phyloP scores from a whole-genome alignment of 2,329 filamentous ascomycete genomes.

The Penicillium sp. region DNA sequence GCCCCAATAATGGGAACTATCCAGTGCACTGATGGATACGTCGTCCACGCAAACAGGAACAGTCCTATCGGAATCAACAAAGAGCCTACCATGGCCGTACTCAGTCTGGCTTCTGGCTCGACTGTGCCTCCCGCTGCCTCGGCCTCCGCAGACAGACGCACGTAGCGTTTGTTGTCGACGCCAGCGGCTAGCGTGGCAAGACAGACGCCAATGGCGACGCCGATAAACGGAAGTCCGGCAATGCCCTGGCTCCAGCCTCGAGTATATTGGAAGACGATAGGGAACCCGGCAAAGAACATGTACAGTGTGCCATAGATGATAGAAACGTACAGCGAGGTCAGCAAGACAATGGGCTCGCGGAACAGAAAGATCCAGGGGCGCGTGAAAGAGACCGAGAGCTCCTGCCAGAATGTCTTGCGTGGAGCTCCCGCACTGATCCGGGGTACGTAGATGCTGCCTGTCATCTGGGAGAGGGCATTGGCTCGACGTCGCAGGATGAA shows the following conservation, averaged over 20 bases:
- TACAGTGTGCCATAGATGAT: slow-evolving; percentile 22
- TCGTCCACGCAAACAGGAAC: slow-evolving; percentile 27
- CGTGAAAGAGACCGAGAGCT: neutral
- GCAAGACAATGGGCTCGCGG: slow-evolving; percentile 20
- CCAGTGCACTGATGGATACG: slow-evolving; percentile 11
- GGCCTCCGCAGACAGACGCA: neutral
- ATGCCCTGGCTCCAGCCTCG: slow-evolving; percentile 20
- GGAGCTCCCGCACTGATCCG: too few species aligned
- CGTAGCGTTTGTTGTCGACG: slow-evolving; percentile 13
- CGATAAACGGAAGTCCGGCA: slow-evolving; percentile 20
- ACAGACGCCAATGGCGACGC: slow-evolving; percentile 20
- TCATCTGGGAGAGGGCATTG: neutral
- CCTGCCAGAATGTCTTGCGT: too few species aligned
- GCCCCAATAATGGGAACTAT: slow-evolving; percentile 2
- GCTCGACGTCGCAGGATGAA: slow-evolving; percentile 1
- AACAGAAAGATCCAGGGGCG: slow-evolving; percentile 22
- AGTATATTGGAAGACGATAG: slow-evolving; percentile 21
- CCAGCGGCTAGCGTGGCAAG: slow-evolving; percentile 8
- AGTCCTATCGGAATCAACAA: slow-evolving; percentile 17
- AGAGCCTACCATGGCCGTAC: slow-evolving; percentile 12
- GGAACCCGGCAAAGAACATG: slow-evolving; percentile 22
- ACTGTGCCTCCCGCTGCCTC: slow-evolving; percentile 3
- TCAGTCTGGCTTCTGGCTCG: slow-evolving; percentile 18
- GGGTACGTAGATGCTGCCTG: neutral
- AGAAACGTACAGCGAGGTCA: slow-evolving; percentile 19